Percentiles rank a stretch among this genome's conserved stretches.
Evolutionary conservation across 306 rosid species (phyloP).

Genomic region (Ochetophila trinervis): DNA sequence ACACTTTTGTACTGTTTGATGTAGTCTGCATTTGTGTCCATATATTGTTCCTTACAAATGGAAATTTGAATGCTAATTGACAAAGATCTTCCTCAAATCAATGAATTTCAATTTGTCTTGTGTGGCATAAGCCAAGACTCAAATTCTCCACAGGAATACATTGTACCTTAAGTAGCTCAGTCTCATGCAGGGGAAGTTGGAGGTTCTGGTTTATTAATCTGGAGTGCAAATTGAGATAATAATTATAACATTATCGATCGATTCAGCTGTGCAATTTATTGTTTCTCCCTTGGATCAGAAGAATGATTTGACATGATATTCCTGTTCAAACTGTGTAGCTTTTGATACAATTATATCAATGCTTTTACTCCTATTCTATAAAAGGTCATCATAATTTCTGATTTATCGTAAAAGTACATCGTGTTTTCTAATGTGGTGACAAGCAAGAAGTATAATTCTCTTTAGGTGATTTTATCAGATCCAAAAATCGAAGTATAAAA

Average conservation of each 20-base stretch:
- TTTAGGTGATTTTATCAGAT: slow-evolving; percentile 6
- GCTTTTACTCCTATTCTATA: not conserved
- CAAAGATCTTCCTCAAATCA: not conserved
- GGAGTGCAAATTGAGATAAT: too few species aligned
- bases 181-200: not conserved
- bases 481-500: slow-evolving; percentile 4
- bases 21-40: not conserved
- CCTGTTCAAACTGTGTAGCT: slow-evolving; percentile 7
- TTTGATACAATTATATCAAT: not conserved
- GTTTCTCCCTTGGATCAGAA: slow-evolving; percentile 1
- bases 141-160: not conserved
- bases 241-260: too few species aligned
- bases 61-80: not conserved
- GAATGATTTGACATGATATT: not conserved
- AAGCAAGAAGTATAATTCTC: not conserved
- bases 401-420: not conserved
- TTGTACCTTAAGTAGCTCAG: not conserved
- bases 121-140: too few species aligned
- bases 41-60: not conserved
- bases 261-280: not conserved
- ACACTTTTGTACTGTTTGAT: not conserved
- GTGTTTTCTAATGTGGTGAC: not conserved
- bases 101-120: too few species aligned
- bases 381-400: not conserved
- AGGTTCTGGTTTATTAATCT: not conserved